Evolutionary conservation across 2,329 filamentous ascomycete species (phyloP).

Genomic region (Diatrype stigma): DNA sequence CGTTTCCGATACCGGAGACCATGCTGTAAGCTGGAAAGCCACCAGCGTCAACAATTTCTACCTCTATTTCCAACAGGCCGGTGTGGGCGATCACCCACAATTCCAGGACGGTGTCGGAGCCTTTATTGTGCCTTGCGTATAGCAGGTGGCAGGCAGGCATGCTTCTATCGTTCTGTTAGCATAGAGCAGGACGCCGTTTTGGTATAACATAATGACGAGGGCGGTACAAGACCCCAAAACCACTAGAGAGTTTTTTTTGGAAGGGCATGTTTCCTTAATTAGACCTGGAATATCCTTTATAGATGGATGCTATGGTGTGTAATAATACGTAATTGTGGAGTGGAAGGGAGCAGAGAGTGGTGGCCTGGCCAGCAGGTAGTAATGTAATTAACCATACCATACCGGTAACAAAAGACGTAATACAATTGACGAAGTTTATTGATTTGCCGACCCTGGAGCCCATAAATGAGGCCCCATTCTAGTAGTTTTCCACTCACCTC

Average conservation of each 20-base stretch:
- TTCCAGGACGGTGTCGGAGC: constrained; percentile 26
- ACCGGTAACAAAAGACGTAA: too few species aligned
- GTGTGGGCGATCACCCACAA: constrained; percentile 19
- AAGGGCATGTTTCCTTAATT: background rate
- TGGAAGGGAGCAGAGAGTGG: background rate
- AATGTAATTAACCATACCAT: background rate
- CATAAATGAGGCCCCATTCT: too few species aligned
- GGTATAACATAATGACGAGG: background rate
- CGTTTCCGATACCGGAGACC: constrained; percentile 5
- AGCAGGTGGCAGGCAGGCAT: too few species aligned
- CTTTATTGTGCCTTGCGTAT: constrained; percentile 25
- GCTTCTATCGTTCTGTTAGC: background rate
- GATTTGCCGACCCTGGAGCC: too few species aligned
- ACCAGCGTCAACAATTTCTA: constrained; percentile 24
- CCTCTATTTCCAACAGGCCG: constrained; percentile 26
- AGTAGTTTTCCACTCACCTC: too few species aligned
- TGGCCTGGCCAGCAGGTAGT: background rate
- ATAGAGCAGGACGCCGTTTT: background rate
- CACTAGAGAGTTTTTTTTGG: background rate
- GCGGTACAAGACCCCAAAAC: background rate
- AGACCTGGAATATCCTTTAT: background rate
- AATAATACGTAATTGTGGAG: background rate
- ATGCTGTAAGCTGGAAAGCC: constrained; percentile 23
- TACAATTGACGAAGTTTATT: background rate
- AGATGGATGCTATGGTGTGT: background rate